These are phyloP conservation scores for Acephala macrosclerotiorum DNA, from an alignment of 2,329 filamentous ascomycete species.

Conservation along the genomic window DNA sequence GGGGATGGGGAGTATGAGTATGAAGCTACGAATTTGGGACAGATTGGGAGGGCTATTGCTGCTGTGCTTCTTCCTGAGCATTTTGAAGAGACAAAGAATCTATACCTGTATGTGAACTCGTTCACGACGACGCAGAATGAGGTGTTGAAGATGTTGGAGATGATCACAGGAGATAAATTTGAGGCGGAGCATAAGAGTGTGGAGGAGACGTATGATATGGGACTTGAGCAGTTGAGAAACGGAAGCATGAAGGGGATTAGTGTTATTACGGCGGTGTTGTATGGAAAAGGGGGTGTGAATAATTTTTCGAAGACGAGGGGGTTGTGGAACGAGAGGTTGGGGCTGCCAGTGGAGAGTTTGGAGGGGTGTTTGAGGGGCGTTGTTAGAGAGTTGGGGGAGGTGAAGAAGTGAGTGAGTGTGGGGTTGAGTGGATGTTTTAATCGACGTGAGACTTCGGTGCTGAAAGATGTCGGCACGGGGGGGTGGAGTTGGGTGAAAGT, in stretches of 20 bases:
- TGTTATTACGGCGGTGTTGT: constrained; percentile 5
- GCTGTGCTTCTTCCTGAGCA: constrained; percentile 40
- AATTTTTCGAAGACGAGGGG: constrained; percentile 11
- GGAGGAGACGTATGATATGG: not conserved
- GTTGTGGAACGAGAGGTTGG: constrained; percentile 20
- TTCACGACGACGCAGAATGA: constrained; percentile 44
- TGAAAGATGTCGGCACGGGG: no score
- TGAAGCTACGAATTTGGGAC: constrained; percentile 43
- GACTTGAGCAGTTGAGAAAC: not conserved
- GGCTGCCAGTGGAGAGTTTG: constrained; percentile 9
- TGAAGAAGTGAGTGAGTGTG: not conserved
- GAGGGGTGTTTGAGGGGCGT: constrained; percentile 3
- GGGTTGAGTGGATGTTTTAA: not conserved
- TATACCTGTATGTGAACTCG: constrained; percentile 42
- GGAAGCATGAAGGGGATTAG: not conserved
- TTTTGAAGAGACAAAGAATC: constrained; percentile 45
- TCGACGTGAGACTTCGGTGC: not conserved
- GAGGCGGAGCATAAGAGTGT: constrained; percentile 13
- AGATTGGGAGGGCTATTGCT: constrained; percentile 43
- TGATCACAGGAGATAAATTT: constrained; percentile 42
- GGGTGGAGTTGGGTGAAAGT: no score
- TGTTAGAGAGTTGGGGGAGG: not conserved
- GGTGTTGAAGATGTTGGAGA: constrained; percentile 40
- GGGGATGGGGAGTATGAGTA: constrained; percentile 40
- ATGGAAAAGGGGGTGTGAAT: constrained; percentile 8